These are phyloP conservation scores for Linum lewisii DNA, from an alignment of 345 rosid species.

Conservation along the genomic window DNA sequence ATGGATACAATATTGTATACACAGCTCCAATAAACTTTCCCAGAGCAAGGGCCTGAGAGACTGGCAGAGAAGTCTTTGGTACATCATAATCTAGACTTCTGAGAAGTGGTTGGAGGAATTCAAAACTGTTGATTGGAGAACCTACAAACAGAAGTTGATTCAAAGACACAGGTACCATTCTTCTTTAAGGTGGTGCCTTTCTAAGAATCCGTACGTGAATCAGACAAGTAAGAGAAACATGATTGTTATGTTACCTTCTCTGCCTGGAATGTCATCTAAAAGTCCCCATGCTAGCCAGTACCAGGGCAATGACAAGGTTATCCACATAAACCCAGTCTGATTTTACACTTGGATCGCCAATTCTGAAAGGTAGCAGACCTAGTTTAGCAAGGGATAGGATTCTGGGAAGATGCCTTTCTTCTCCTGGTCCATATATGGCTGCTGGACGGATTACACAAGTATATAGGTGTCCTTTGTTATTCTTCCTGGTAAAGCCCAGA, in stretches of 20 bases:
- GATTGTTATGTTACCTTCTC: constrained; percentile 31
- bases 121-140: constrained; percentile 72
- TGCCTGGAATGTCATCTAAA: constrained; percentile 74
- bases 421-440: constrained; percentile 91
- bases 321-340: constrained; percentile 85
- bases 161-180: not conserved
- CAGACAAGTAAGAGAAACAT: not conserved
- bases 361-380: constrained; percentile 51
- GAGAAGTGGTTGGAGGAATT: constrained; percentile 61
- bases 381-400: constrained; percentile 58
- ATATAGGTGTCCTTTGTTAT: constrained; percentile 43
- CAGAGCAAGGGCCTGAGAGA: constrained; percentile 44
- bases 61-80: constrained; percentile 48
- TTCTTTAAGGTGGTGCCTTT: not conserved
- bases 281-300: constrained; percentile 91
- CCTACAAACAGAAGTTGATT: constrained; percentile 34
- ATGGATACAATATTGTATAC: constrained; percentile 68
- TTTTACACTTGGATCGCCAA: constrained; percentile 63
- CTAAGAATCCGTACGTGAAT: no score
- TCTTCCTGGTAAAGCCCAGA: constrained; percentile 41
- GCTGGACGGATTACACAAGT: constrained; percentile 90
- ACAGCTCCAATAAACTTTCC: constrained; percentile 45
- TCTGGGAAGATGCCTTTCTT: constrained; percentile 89
- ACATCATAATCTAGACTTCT: constrained; percentile 61
- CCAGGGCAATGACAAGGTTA: constrained; percentile 70